These are phyloP conservation scores for Diutina rugosa DNA, from an alignment of 1,139 yeast genomes.

Conservation along the genomic window DNA sequence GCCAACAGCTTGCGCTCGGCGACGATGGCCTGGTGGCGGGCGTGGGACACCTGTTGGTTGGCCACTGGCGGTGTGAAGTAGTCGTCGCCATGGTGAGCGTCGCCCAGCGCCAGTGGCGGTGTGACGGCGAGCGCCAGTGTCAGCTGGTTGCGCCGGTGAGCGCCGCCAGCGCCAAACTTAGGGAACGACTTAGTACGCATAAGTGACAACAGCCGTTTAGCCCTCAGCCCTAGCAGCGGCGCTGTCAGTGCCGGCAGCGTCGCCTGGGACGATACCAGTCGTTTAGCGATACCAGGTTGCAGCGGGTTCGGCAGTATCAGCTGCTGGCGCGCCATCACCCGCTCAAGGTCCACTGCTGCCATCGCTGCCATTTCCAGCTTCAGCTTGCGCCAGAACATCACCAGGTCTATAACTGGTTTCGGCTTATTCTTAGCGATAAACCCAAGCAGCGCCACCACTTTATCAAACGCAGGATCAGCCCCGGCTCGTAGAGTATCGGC, in stretches of 20 bases:
- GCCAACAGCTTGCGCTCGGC: slow-evolving; percentile 83
- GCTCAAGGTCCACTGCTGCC: slow-evolving; percentile 54
- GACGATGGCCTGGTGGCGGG: slow-evolving; percentile 61
- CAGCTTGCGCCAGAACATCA: slow-evolving; percentile 95
- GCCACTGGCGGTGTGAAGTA: neutral
- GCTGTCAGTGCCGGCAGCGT: neutral
- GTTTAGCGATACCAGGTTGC: neutral
- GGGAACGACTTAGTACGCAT: neutral
- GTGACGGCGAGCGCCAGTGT: neutral
- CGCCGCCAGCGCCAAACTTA: neutral
- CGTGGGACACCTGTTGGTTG: slow-evolving; percentile 31
- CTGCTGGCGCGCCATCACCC: neutral
- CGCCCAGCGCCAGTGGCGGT: neutral
- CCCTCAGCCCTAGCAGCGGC: neutral
- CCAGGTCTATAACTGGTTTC: slow-evolving; percentile 92
- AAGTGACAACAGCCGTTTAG: neutral
- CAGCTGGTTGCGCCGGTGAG: neutral
- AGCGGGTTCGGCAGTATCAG: neutral
- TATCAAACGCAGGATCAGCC: slow-evolving; percentile 74
- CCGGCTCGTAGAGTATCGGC: slow-evolving; percentile 80
- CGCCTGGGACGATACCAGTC: neutral
- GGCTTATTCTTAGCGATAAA: slow-evolving; percentile 85
- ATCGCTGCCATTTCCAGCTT: slow-evolving; percentile 72
- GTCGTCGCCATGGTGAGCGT: neutral
- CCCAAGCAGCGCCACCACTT: slow-evolving; percentile 74